Evolutionary conservation across 768 basidiomycete genomes (phyloP).

Genomic region (Dacryopinax spathularia): DNA sequence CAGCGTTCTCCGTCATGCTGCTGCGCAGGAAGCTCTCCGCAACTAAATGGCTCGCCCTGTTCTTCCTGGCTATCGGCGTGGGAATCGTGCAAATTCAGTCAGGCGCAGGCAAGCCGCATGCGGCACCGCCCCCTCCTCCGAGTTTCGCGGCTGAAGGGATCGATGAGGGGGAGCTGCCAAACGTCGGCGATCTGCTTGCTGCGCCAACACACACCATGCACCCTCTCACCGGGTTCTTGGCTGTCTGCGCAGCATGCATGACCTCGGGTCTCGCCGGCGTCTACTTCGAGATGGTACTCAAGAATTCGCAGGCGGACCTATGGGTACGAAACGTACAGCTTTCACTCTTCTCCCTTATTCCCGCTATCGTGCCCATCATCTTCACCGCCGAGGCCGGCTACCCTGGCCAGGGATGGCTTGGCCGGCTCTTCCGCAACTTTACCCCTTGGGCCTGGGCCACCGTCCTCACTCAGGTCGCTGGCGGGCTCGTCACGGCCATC

Average conservation of each 20-base stretch:
- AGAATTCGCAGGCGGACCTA: conserved; percentile 73
- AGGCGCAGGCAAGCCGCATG: conserved; percentile 10
- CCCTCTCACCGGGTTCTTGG: conserved; percentile 71
- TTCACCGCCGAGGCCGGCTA: conserved; percentile 24
- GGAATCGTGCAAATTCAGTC: conserved; percentile 87
- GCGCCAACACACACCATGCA: conserved; percentile 46
- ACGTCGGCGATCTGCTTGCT: conserved; percentile 21
- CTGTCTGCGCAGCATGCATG: conserved; percentile 81
- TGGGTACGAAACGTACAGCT: conserved; percentile 97
- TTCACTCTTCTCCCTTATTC: conserved; percentile 83
- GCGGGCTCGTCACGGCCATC: conserved; percentile 83
- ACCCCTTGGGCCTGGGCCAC: conserved; percentile 86
- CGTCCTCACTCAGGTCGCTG: conserved; percentile 72
- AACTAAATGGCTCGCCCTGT: conserved; percentile 70
- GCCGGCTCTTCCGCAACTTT: conserved; percentile 65
- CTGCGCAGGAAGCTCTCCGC: conserved; percentile 59
- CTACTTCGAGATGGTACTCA: conserved; percentile 96
- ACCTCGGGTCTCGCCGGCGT: conserved; percentile 94
- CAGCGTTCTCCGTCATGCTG: conserved; percentile 71
- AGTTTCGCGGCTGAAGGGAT: conserved; percentile 5
- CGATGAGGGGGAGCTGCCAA: conserved; percentile 15
- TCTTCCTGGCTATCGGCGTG: conserved; percentile 77
- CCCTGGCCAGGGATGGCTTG: conserved; percentile 26
- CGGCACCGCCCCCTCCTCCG: conserved; percentile 7
- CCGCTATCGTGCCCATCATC: conserved; percentile 67